phyloP scores from a whole-genome alignment of 352 stramenopile genomes.

The Globisporangium okanoganense region DNA sequence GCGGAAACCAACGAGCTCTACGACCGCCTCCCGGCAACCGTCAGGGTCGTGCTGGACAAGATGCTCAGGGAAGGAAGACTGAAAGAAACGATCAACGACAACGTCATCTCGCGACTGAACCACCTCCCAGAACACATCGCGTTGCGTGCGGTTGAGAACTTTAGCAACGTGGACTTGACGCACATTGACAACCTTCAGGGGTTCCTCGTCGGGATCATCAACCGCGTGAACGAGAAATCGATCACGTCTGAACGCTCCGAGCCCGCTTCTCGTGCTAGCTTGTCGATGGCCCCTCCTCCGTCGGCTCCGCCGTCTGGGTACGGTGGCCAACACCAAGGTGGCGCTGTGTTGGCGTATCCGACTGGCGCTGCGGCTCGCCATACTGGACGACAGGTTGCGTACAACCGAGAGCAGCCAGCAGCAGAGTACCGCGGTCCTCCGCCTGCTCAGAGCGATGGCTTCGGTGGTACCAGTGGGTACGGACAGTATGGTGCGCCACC shows the following conservation, averaged over 20 bases:
- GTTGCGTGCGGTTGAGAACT: slow-evolving; percentile 67
- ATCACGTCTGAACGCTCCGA: slow-evolving; percentile 24
- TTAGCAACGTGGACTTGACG: slow-evolving; percentile 70
- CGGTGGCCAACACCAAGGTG: not conserved
- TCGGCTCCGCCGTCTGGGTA: not conserved
- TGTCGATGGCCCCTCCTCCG: not conserved
- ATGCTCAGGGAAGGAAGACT: slow-evolving; percentile 52
- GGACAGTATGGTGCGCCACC: slow-evolving; percentile 27
- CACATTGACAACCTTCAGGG: slow-evolving; percentile 75
- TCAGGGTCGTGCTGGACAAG: slow-evolving; percentile 48
- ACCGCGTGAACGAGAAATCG: slow-evolving; percentile 68
- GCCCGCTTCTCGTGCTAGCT: not conserved
- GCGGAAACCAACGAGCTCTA: slow-evolving; percentile 48
- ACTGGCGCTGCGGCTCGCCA: not conserved
- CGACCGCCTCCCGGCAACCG: slow-evolving; percentile 39
- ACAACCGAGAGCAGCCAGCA: slow-evolving; percentile 16
- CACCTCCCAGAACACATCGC: slow-evolving; percentile 66
- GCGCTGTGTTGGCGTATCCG: slow-evolving; percentile 8
- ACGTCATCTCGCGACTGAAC: slow-evolving; percentile 61
- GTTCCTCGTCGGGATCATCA: slow-evolving; percentile 85
- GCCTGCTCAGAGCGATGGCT: slow-evolving; percentile 1
- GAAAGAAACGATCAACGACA: slow-evolving; percentile 68
- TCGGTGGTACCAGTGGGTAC: slow-evolving; percentile 17
- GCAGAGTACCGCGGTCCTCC: slow-evolving; percentile 17
- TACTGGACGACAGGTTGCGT: not conserved